Conservation (phyloP, 2,329 filamentous ascomycete genomes). For the Pseudogymnoascus sp. region DNA sequence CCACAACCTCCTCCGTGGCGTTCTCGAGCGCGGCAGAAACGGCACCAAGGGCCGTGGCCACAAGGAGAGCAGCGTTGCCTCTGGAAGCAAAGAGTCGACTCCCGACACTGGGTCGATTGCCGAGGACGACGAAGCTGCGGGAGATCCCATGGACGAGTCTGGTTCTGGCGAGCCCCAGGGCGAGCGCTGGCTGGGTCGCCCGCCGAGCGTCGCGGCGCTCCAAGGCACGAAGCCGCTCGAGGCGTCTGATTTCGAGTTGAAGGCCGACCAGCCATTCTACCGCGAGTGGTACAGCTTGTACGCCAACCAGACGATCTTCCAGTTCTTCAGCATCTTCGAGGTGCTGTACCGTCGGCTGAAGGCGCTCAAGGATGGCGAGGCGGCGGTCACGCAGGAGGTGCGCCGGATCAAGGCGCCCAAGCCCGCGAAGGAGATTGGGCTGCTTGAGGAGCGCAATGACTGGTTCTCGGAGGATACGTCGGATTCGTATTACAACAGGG, state of each 20-base stretch:
- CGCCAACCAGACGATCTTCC: conserved; percentile 82
- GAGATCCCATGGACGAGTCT: conserved; percentile 44
- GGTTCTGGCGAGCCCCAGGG: conserved; percentile 54
- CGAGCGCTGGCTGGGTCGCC: conserved; percentile 56
- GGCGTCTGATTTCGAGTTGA: conserved; percentile 54
- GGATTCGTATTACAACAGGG: conserved; percentile 72
- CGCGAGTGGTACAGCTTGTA: conserved; percentile 84
- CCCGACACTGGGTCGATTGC: conserved; percentile 71
- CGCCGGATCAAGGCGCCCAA: conserved; percentile 65
- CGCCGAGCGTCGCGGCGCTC: conserved; percentile 48
- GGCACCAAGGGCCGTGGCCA: conserved; percentile 61
- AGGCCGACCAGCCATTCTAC: conserved; percentile 70
- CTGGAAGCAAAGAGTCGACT: conserved; percentile 79
- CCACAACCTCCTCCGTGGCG: conserved; percentile 70
- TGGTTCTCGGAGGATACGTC: conserved; percentile 63
- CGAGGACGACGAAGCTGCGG: conserved; percentile 63
- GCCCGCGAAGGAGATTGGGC: conserved; percentile 73
- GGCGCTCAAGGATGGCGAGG: conserved; percentile 73
- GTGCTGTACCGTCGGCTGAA: conserved; percentile 79
- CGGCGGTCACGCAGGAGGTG: conserved; percentile 65
- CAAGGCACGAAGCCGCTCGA: conserved; percentile 45
- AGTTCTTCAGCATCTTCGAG: conserved; percentile 90
- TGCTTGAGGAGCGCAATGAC: conserved; percentile 68
- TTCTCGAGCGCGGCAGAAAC: conserved; percentile 69
- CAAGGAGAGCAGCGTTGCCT: conserved; percentile 71